Percentiles rank a stretch among this genome's conserved stretches.
phyloP scores from a whole-genome alignment of 495 filamentous ascomycete genomes.

The Rhypophila decipiens region DNA sequence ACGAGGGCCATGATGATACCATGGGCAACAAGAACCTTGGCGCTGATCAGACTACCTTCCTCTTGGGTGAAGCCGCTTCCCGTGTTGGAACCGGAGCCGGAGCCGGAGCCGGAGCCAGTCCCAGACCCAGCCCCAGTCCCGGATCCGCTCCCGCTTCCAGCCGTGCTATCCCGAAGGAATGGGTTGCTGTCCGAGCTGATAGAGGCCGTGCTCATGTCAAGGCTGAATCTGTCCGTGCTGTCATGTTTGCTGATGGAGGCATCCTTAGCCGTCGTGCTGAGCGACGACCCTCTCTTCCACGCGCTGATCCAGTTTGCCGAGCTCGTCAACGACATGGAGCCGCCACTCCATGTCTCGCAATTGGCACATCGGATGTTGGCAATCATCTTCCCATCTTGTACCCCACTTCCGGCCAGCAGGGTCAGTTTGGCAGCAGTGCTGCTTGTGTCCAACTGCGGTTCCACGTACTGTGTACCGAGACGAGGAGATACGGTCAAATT shows the following conservation, averaged over 20 bases:
- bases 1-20: slow-evolving; percentile 54
- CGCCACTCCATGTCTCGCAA: slow-evolving; percentile 49
- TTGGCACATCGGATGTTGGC: slow-evolving; percentile 53
- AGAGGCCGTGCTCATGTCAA: slow-evolving; percentile 51
- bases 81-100: slow-evolving; percentile 8
- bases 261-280: slow-evolving; percentile 45
- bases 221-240: slow-evolving; percentile 40
- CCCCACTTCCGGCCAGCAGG: slow-evolving; percentile 57
- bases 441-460: slow-evolving; percentile 47
- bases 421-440: slow-evolving; percentile 37
- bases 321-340: slow-evolving; percentile 49
- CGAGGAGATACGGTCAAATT: slow-evolving; percentile 61
- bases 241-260: slow-evolving; percentile 56
- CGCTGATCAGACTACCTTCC: slow-evolving; percentile 7
- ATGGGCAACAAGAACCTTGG: slow-evolving; percentile 28
- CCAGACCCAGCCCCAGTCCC: slow-evolving; percentile 16
- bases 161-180: slow-evolving; percentile 31
- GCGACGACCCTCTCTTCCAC: slow-evolving; percentile 48
- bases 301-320: slow-evolving; percentile 62
- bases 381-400: slow-evolving; percentile 45
- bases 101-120: slow-evolving; percentile 10
- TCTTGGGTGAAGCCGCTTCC: slow-evolving; percentile 1
- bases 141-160: slow-evolving; percentile 2
- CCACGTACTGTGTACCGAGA: slow-evolving; percentile 43
- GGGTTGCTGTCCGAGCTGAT: slow-evolving; percentile 55